A percentile compares a stretch with the other conserved stretches of the same genome.
Evolutionary conservation across 352 stramenopile species (phyloP).

Genomic region (Phytophthora vignae): DNA sequence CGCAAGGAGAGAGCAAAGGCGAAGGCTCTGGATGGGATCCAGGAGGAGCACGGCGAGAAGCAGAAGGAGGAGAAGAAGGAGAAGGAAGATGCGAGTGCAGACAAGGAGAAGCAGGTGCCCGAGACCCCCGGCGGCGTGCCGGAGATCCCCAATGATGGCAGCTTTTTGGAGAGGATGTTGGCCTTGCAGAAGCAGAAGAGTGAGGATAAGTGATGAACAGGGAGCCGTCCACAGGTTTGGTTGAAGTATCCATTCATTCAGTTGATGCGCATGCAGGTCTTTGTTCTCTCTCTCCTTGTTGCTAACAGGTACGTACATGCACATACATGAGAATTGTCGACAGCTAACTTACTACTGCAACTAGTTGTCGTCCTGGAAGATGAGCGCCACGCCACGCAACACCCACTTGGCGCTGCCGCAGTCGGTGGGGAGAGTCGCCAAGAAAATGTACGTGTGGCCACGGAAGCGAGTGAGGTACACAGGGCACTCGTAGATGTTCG

Average conservation of each 20-base stretch:
- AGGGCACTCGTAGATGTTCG: conserved; percentile 95
- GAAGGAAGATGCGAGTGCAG: conserved; percentile 7
- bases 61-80: conserved; percentile 37
- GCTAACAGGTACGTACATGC: conserved; percentile 13
- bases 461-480: conserved; percentile 98
- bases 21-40: conserved; percentile 35
- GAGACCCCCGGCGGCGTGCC: conserved; percentile 78
- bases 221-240: background rate
- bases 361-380: conserved; percentile 97
- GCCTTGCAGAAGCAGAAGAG: conserved; percentile 60
- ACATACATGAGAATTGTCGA: conserved; percentile 15
- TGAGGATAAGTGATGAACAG: conserved; percentile 21
- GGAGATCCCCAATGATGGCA: conserved; percentile 85
- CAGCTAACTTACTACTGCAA: background rate
- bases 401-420: conserved; percentile 95
- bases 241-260: conserved; percentile 13
- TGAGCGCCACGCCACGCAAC: conserved; percentile 92
- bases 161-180: conserved; percentile 81
- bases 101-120: conserved; percentile 32
- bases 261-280: conserved; percentile 21
- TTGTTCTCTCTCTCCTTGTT: conserved; percentile 5
- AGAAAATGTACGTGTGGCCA: conserved; percentile 96
- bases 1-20: conserved; percentile 78
- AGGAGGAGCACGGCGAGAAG: conserved; percentile 26
- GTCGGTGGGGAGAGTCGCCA: conserved; percentile 95